A percentile compares a stretch with the other conserved stretches of the same genome.
Conservation (phyloP, 2,329 filamentous ascomycete species). For the Apiospora malaysiana region DNA sequence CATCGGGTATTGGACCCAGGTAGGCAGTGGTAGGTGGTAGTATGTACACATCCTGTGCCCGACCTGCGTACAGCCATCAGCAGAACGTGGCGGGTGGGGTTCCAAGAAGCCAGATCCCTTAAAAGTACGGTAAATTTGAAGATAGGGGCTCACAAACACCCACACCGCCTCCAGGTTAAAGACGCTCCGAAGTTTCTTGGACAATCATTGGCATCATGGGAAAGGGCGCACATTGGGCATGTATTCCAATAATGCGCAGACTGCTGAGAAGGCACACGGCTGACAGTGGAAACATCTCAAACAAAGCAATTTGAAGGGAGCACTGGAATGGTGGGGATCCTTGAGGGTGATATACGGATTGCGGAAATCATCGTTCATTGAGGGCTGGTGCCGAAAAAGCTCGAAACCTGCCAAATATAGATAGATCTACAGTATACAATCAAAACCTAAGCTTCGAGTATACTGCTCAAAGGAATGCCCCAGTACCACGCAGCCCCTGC, state of each 20-base stretch:
- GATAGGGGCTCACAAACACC: neutral
- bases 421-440: neutral
- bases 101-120: neutral
- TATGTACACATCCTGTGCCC: neutral
- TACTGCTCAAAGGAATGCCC: constrained; percentile 56
- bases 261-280: too few relatives aligned
- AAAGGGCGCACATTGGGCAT: too few relatives aligned
- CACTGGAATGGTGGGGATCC: neutral
- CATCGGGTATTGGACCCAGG: neutral
- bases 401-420: too few relatives aligned
- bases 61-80: neutral
- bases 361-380: neutral
- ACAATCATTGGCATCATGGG: too few relatives aligned
- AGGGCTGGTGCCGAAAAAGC: neutral
- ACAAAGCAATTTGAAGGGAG: neutral
- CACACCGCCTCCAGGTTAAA: neutral
- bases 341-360: neutral
- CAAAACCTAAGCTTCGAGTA: constrained; percentile 36
- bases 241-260: too few relatives aligned
- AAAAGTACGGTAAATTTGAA: neutral
- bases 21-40: neutral
- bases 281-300: too few relatives aligned
- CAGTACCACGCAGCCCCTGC: constrained; percentile 65
- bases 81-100: neutral
- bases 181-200: neutral